Percentiles rank a stretch among this genome's conserved stretches.
Conservation (phyloP, 1,284 basidiomycete genomes). For the Malassezia brasiliensis region DNA sequence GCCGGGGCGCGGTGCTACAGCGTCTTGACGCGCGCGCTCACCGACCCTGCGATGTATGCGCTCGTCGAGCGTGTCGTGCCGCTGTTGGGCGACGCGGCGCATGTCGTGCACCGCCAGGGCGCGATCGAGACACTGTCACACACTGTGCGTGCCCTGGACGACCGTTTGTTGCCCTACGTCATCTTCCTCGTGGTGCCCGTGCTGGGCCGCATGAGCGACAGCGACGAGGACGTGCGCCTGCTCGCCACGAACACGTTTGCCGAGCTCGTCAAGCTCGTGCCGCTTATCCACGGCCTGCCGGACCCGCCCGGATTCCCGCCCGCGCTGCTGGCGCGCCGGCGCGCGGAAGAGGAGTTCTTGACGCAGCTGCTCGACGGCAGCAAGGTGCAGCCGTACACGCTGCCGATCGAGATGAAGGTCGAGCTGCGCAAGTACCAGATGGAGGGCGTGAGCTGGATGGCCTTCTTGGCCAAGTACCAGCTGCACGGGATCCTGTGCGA, state of each 20-base stretch:
- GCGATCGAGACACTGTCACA: conserved; percentile 75
- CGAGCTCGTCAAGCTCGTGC: conserved; percentile 96
- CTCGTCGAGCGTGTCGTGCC: conserved; percentile 81
- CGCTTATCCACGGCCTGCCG: conserved; percentile 88
- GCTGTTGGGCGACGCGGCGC: conserved; percentile 67
- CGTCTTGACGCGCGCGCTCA: conserved; percentile 74
- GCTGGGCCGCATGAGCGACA: conserved; percentile 92
- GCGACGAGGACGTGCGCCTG: conserved; percentile 79
- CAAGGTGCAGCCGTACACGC: conserved; percentile 81
- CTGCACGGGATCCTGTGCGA: conserved; percentile 96
- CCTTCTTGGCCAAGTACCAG: conserved; percentile 74
- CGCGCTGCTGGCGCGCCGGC: conserved; percentile 64
- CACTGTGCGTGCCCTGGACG: conserved; percentile 79
- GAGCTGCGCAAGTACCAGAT: conserved; percentile 94
- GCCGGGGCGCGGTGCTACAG: conserved; percentile 78
- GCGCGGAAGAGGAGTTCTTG: conserved; percentile 82
- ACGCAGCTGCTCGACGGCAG: conserved; percentile 67
- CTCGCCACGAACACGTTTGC: conserved; percentile 95
- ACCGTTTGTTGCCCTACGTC: conserved; percentile 91
- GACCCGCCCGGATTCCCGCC: conserved; percentile 86
- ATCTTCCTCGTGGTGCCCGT: conserved; percentile 94
- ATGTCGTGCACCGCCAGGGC: conserved; percentile 75
- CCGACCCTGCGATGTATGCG: conserved; percentile 72
- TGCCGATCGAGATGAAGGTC: conserved; percentile 82
- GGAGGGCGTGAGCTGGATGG: conserved; percentile 97